A percentile compares a stretch with the other conserved stretches of the same genome.
Conservation (phyloP, 1,284 basidiomycete genomes). For the Ganoderma lucidum region DNA sequence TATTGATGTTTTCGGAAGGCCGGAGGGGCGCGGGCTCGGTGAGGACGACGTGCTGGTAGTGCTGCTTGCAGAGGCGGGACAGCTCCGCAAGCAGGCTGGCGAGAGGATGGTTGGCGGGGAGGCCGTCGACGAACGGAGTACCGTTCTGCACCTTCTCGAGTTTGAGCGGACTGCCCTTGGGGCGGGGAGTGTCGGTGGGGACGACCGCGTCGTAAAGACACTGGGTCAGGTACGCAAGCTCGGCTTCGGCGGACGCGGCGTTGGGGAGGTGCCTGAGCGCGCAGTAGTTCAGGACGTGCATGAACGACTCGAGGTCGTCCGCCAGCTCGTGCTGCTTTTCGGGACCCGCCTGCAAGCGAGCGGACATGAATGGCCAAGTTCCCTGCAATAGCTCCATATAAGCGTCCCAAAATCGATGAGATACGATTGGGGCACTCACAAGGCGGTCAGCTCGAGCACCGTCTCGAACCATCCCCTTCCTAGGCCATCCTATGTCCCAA, state of each 20-base stretch:
- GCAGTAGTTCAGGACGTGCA: slow-evolving; percentile 15
- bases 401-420: too few relatives aligned
- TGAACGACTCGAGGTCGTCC: slow-evolving; percentile 20
- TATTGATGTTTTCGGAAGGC: background rate
- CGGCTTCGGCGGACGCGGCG: background rate
- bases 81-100: slow-evolving; percentile 3
- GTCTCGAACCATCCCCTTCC: background rate
- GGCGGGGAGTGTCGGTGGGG: background rate
- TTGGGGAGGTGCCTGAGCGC: slow-evolving; percentile 14
- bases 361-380: slow-evolving; percentile 23
- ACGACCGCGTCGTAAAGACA: background rate
- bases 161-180: slow-evolving; percentile 1
- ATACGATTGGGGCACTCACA: background rate
- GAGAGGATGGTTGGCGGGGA: slow-evolving; percentile 1
- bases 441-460: background rate
- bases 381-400: background rate
- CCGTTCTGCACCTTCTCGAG: slow-evolving; percentile 13
- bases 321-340: slow-evolving; percentile 9
- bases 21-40: background rate
- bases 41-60: slow-evolving; percentile 4
- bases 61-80: background rate
- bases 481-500: slow-evolving; percentile 20
- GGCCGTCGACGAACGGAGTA: slow-evolving; percentile 9
- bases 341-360: background rate
- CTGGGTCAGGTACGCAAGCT: background rate